A percentile compares a stretch with the other conserved stretches of the same genome.
Evolutionary conservation across 805 yeast species (phyloP).

Genomic region (Helenozyma baotianmanensis): DNA sequence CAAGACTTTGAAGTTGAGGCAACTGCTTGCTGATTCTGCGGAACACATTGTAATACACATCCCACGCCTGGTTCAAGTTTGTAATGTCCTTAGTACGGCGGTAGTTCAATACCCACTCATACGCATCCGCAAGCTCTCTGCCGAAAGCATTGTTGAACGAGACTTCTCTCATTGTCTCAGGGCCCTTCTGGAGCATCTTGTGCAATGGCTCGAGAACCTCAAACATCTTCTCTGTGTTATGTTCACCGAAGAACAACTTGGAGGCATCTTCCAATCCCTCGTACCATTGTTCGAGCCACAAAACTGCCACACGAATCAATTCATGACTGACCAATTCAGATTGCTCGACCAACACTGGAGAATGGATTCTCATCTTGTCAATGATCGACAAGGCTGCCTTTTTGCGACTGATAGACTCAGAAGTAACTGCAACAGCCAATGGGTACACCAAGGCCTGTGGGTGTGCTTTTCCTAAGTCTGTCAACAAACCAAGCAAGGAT

Average conservation of each 20-base stretch:
- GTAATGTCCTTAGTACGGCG: slow-evolving; percentile 81
- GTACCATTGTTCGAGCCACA: slow-evolving; percentile 98
- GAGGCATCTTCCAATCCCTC: slow-evolving; percentile 98
- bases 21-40: slow-evolving; percentile 84
- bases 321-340: slow-evolving; percentile 93
- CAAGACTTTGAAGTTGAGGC: slow-evolving; percentile 81
- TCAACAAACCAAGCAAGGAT: slow-evolving; percentile 70
- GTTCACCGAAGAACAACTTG: slow-evolving; percentile 86
- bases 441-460: slow-evolving; percentile 97
- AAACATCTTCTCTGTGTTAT: slow-evolving; percentile 91
- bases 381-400: slow-evolving; percentile 88
- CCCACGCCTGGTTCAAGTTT: slow-evolving; percentile 96
- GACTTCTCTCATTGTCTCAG: slow-evolving; percentile 88
- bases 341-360: slow-evolving; percentile 80
- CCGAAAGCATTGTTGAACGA: slow-evolving; percentile 94
- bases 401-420: slow-evolving; percentile 85
- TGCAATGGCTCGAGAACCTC: slow-evolving; percentile 87
- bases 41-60: slow-evolving; percentile 89
- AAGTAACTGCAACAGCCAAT: slow-evolving; percentile 89
- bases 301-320: slow-evolving; percentile 86
- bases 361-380: slow-evolving; percentile 87
- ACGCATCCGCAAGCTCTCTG: slow-evolving; percentile 85
- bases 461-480: slow-evolving; percentile 89
- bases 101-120: slow-evolving; percentile 87
- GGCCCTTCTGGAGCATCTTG: slow-evolving; percentile 76